Evolutionary conservation across 331 rosid genomes (phyloP), one percentile per base, ranked within the genome.

Genomic region (Rosa hybrid): DNA sequence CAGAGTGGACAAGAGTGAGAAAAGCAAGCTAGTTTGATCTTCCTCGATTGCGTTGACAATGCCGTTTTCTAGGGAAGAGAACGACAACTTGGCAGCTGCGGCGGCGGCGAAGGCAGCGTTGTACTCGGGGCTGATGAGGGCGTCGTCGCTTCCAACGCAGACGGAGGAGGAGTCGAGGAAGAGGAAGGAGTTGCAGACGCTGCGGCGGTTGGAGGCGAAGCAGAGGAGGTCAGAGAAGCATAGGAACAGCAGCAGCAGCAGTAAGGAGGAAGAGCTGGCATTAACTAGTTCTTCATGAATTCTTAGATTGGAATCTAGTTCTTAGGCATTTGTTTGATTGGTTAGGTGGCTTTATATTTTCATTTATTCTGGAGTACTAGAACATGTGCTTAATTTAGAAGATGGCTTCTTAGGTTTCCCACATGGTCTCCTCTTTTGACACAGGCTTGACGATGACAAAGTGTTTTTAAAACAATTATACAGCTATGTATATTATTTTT

Each of bases 121-220:
- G 76, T 79, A 87, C 30, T 18, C 86, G 30, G 42, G 81, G 4
- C 86, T 95, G 25, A 77, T 83, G 63, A 88, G 99, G 77, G 57
- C 99, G 0, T 88, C 99, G 0, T 96, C 98, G 9, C 94, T 96
- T 18, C 99, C 99, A n/a, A 63, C 90, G 41, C 97, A 93, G 97
- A 86, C 97, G 2, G 94, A 93, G 87, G 99, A 90, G 81, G 91
- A 89, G 88, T 96, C 97, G 99, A 76, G 98, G 90, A 90, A 94
- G 94, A 73, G 98, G 91, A 96, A 96, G 91, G 97, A 93, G 77
- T 39, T 96, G 78, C 99, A 96, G 86, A 90, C 92, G 2, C 83
- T 90, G 85, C 88, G 99, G 65, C 79, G 99, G 73, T 68, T 96
- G 97, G 98, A 78, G 85, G 99, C 97, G 0, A 96, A 93, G 85